phyloP scores from a whole-genome alignment of 192 early-diverging fungal species.

The Linnemannia exigua region DNA sequence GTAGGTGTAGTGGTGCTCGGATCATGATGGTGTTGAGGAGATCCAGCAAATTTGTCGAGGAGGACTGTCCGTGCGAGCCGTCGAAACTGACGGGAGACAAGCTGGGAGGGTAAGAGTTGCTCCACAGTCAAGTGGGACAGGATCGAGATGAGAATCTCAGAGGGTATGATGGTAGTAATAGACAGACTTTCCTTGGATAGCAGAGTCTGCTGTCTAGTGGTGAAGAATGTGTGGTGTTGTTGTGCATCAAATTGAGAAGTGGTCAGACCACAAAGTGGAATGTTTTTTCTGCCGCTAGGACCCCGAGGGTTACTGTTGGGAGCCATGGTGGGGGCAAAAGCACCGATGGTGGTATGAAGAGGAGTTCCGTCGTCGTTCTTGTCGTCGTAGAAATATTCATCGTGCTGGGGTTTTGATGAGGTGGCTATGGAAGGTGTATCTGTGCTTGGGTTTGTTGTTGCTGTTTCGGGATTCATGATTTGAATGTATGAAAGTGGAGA shows the following conservation, averaged over 20 bases:
- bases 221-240: neutral
- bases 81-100: conserved; percentile 11
- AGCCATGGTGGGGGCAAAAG: neutral
- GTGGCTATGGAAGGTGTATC: neutral
- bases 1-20: neutral
- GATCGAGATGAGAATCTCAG: conserved; percentile 6
- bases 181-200: neutral
- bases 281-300: neutral
- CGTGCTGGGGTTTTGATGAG: neutral
- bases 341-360: neutral
- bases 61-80: neutral
- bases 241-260: neutral
- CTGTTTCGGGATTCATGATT: neutral
- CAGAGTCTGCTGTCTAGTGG: neutral
- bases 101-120: conserved; percentile 6
- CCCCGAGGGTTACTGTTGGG: neutral
- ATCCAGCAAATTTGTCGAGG: conserved; percentile 5
- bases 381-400: neutral
- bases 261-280: neutral
- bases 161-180: neutral
- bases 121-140: neutral
- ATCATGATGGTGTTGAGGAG: neutral
- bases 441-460: neutral
- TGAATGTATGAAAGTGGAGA: neutral
- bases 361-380: neutral